Percentiles rank a stretch among this genome's conserved stretches.
These are phyloP conservation scores for Breynia disticha DNA, from an alignment of 441 rosid species.

Conservation along the genomic window DNA sequence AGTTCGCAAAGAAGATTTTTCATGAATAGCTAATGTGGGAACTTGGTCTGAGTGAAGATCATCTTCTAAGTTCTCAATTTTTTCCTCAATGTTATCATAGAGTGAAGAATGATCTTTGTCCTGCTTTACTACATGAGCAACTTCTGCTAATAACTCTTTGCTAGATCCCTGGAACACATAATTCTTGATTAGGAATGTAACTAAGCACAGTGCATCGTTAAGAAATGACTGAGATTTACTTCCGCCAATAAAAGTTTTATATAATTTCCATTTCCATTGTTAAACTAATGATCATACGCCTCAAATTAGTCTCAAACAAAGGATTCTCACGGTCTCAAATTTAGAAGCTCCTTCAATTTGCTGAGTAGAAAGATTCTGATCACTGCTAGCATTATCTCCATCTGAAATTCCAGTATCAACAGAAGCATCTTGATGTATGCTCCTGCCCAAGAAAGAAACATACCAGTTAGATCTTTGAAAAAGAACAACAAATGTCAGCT, in stretches of 20 bases:
- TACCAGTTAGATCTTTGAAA: conserved; percentile 8
- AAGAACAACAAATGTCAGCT: conserved; percentile 7
- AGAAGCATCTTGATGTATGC: conserved; percentile 43
- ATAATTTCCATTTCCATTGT: background rate
- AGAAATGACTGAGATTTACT: conserved; percentile 4
- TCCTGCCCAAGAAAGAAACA: conserved; percentile 32
- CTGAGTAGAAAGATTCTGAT: conserved; percentile 36
- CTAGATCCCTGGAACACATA: conserved; percentile 46
- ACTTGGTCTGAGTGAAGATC: conserved; percentile 60
- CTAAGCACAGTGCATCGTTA: conserved; percentile 2
- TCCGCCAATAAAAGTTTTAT: background rate
- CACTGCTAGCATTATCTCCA: conserved; percentile 44
- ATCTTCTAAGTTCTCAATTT: conserved; percentile 42
- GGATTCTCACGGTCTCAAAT: conserved; percentile 36
- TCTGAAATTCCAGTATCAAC: conserved; percentile 38
- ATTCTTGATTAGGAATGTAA: conserved; percentile 5
- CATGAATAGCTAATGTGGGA: conserved; percentile 65
- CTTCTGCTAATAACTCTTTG: conserved; percentile 39
- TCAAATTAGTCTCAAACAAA: background rate
- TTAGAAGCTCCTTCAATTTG: conserved; percentile 31
- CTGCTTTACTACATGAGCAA: conserved; percentile 29
- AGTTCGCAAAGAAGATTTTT: conserved; percentile 34
- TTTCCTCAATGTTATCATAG: conserved; percentile 37
- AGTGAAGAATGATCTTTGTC: conserved; percentile 37
- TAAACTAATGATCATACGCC: background rate